Evolutionary conservation across 441 rosid genomes (phyloP).

Genomic region (Pelargonium australe): DNA sequence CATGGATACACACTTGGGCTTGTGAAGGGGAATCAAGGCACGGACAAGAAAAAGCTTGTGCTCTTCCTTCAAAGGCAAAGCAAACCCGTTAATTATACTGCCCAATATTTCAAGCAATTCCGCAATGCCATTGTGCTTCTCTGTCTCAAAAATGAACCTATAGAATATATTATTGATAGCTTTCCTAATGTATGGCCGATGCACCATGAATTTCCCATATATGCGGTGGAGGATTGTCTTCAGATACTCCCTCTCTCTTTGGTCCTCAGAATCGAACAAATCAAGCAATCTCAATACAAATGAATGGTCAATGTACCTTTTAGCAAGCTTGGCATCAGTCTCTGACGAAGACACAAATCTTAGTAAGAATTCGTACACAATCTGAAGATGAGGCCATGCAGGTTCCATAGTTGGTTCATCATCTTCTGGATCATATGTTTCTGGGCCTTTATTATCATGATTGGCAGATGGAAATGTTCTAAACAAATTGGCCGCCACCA

Average conservation of each 20-base stretch:
- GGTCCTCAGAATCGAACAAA: constrained; percentile 81
- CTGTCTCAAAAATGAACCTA: constrained; percentile 42
- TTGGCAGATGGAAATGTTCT: constrained; percentile 50
- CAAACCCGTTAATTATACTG: constrained; percentile 32
- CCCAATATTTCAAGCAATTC: constrained; percentile 17
- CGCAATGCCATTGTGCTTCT: constrained; percentile 17
- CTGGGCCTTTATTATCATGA: constrained; percentile 43
- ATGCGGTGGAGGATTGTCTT: constrained; percentile 54
- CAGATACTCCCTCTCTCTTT: constrained; percentile 79
- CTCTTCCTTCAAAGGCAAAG: constrained; percentile 87
- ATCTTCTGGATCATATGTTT: constrained; percentile 62
- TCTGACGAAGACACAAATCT: constrained; percentile 75
- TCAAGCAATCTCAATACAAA: constrained; percentile 71
- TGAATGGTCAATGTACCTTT: constrained; percentile 74
- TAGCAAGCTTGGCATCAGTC: constrained; percentile 82
- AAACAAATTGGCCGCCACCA: constrained; percentile 63
- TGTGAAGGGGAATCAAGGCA: constrained; percentile 80
- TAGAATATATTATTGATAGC: constrained; percentile 73
- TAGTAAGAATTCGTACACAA: constrained; percentile 41
- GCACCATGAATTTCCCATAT: constrained; percentile 22
- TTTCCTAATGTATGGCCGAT: constrained; percentile 61
- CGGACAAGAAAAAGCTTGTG: constrained; percentile 75
- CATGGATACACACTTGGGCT: constrained; percentile 62
- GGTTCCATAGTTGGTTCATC: constrained; percentile 64
- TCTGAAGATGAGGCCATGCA: constrained; percentile 18